Evolutionary conservation across 2,329 filamentous ascomycete genomes (phyloP), one percentile per base, ranked within the genome.

Genomic region (Aspergillus flavus): DNA sequence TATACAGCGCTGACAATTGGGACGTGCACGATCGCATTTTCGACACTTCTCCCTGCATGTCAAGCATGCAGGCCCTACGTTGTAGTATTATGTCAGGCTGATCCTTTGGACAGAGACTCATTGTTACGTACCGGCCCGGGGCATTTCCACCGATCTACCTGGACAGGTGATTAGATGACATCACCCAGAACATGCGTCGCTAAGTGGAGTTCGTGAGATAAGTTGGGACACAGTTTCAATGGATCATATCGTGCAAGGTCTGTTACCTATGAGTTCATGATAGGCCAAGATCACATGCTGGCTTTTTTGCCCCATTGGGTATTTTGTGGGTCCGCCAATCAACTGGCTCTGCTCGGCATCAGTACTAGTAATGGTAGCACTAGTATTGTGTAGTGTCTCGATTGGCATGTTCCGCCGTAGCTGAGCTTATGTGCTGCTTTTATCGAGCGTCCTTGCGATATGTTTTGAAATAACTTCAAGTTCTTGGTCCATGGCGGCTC

Each of bases 1-100:
- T 19, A 73, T 65, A 48, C 74, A 76, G 28, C 73, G 68, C 58
- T 71, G 68, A 48, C 74, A 76, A 19, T 64, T 65, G 4, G 73
- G 74, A n/a, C 72, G 69, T 26, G 62, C 66, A 2, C 73, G 73
- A 58, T 76, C 73, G 57, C 74, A 76, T 64, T 69, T 69, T 21
- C 73, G 72, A 48, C 71, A 75, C 60, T 76, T 76, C 61, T 75
- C 70, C 61, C 73, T 69, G 58, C 74, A 76, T 61, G 74, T 76
- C 61, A 72, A 61, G 61, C 74, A 76, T 48, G 74, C 73, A 26
- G 74, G 71, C 54, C 69, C 74, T 75, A n/a, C 19, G 10, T 45
- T 23, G 45, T 28, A 28, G 39, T 41, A 36, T 26, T 23, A 28
- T 48, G 46, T 50, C 26, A 50, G 26, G 26, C 14, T 30, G 11